A percentile compares a stretch with the other conserved stretches of the same genome.
Evolutionary conservation across 1,284 basidiomycete genomes (phyloP).

Genomic region (Malassezia equina): DNA sequence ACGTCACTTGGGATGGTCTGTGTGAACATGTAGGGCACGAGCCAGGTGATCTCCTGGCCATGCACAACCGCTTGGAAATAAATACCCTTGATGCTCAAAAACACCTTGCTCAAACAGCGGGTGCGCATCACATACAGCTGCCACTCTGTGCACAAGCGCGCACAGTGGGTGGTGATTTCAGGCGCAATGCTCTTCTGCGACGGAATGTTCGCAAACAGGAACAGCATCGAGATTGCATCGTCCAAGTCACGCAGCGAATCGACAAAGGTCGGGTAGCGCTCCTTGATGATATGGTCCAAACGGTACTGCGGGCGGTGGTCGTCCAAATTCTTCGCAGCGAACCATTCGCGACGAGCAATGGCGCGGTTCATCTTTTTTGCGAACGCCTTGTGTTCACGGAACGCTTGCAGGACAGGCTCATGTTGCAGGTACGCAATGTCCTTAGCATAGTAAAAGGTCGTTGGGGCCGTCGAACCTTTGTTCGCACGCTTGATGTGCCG

Average conservation of each 20-base stretch:
- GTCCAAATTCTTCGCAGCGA: conserved; percentile 82
- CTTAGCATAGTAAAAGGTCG: conserved; percentile 96
- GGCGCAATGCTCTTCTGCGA: conserved; percentile 61
- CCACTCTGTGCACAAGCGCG: conserved; percentile 57
- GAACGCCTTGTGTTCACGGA: conserved; percentile 95
- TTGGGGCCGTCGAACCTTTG: conserved; percentile 91
- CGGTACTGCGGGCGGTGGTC: conserved; percentile 63
- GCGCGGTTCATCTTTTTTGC: conserved; percentile 93
- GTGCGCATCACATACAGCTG: conserved; percentile 90
- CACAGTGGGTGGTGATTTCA: conserved; percentile 79
- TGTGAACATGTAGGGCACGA: conserved; percentile 95
- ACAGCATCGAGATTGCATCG: conserved; percentile 89
- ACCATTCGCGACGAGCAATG: conserved; percentile 88
- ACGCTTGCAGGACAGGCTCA: conserved; percentile 87
- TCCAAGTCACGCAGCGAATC: conserved; percentile 93
- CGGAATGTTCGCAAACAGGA: conserved; percentile 63
- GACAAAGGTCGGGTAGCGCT: conserved; percentile 93
- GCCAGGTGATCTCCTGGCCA: conserved; percentile 88
- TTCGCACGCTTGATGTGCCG: conserved; percentile 85
- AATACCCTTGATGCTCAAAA: conserved; percentile 94
- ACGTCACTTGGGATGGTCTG: conserved; percentile 89
- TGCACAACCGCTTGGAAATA: conserved; percentile 95
- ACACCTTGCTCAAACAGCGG: conserved; percentile 73
- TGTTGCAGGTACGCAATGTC: conserved; percentile 96
- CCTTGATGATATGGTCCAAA: conserved; percentile 89